phyloP scores from a whole-genome alignment of 2,329 filamentous ascomycete genomes.

The Colletotrichum truncatum region DNA sequence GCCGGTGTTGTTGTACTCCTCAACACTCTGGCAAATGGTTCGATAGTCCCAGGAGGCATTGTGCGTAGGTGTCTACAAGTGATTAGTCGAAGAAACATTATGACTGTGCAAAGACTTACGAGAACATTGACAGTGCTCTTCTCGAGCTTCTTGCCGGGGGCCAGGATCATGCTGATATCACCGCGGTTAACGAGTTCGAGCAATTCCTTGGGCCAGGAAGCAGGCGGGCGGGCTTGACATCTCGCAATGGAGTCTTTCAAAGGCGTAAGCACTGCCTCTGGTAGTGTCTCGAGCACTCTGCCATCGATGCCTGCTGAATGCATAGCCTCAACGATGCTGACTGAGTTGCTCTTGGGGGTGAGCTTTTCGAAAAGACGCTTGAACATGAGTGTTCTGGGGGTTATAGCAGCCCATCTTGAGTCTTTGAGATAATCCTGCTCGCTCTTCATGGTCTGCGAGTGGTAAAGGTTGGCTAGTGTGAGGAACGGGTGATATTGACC shows the following conservation, averaged over 20 bases:
- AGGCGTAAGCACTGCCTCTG: slow-evolving; percentile 83
- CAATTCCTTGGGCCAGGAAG: slow-evolving; percentile 76
- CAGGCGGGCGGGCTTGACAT: slow-evolving; percentile 84
- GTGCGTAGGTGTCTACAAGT: slow-evolving; percentile 65
- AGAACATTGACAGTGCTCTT: slow-evolving; percentile 48
- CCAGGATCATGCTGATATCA: slow-evolving; percentile 77
- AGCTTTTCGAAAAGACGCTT: slow-evolving; percentile 72
- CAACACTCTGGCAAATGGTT: slow-evolving; percentile 75
- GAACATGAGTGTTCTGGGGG: slow-evolving; percentile 77
- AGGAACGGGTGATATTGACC: slow-evolving; percentile 47
- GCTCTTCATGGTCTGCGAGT: slow-evolving; percentile 45
- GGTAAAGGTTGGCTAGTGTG: slow-evolving; percentile 56
- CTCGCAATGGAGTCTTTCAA: slow-evolving; percentile 85
- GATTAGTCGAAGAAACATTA: slow-evolving; percentile 34
- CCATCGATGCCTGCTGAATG: slow-evolving; percentile 73
- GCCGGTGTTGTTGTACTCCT: slow-evolving; percentile 66
- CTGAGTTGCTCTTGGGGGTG: slow-evolving; percentile 57
- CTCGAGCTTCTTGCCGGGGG: slow-evolving; percentile 51
- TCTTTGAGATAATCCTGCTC: slow-evolving; percentile 46
- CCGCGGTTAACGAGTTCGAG: slow-evolving; percentile 82
- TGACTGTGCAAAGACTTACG: slow-evolving; percentile 42
- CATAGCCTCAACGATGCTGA: slow-evolving; percentile 79
- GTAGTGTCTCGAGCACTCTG: slow-evolving; percentile 80
- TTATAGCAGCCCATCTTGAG: slow-evolving; percentile 55
- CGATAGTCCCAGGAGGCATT: slow-evolving; percentile 78